A percentile compares a stretch with the other conserved stretches of the same genome.
Evolutionary conservation across 169 alveolate genomes (phyloP).

Genomic region (Plasmodium reichenowi): DNA sequence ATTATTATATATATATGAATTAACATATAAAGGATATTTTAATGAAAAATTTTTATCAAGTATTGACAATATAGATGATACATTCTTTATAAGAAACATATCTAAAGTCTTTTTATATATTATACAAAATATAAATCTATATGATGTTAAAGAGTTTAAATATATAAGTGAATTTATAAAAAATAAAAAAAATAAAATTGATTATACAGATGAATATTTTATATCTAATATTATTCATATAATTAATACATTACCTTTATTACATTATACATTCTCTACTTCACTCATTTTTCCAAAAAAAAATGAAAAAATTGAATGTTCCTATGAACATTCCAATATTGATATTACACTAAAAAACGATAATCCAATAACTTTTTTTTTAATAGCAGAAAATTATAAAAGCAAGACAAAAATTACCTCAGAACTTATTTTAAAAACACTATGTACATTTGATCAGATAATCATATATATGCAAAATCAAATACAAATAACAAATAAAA

Average conservation of each 20-base stretch:
- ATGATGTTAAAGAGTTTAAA: neutral
- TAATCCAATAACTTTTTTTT: neutral
- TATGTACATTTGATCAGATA: neutral
- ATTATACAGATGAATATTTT: conserved; percentile 7
- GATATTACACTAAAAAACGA: conserved; percentile 7
- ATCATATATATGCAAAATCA: conserved; percentile 1
- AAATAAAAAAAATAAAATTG: neutral
- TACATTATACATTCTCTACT: conserved; percentile 8
- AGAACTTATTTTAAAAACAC: neutral
- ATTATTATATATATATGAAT: conserved; percentile 14
- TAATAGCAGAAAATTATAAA: conserved; percentile 14
- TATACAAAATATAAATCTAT: neutral
- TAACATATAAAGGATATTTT: neutral
- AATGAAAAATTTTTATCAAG: conserved; percentile 5
- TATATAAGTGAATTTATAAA: neutral
- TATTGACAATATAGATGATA: conserved; percentile 8
- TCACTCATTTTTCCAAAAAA: conserved; percentile 13
- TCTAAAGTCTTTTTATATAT: conserved; percentile 16
- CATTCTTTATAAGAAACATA: conserved; percentile 20
- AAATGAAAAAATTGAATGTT: conserved; percentile 17
- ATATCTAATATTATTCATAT: conserved; percentile 20
- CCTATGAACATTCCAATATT: conserved; percentile 9
- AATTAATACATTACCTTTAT: neutral
- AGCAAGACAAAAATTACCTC: conserved; percentile 9
- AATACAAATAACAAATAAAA: conserved; percentile 5